Evolutionary conservation across 2,329 filamentous ascomycete species (phyloP), one percentile per base, ranked within the genome.

Genomic region (Cladosporium sp.): DNA sequence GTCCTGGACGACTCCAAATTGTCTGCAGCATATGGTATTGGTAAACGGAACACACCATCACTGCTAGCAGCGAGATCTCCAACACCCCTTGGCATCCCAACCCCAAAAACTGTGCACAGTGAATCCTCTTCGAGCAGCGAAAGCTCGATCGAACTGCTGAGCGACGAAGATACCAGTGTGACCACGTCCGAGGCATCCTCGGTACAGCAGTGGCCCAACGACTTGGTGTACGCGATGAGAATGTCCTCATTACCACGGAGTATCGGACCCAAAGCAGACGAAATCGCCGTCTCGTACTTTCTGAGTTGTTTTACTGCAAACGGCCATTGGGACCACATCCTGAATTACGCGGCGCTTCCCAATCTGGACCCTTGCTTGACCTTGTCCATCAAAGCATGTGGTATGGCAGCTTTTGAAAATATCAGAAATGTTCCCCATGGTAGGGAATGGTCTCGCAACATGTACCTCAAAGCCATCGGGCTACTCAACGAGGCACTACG

Each of bases 401-500:
- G 73, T 11, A 73, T 74, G 67, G 73, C 74, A 12, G 70, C 72
- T 2, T 49, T 75, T 26, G 68, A 73, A 65, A 76, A 76, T 59
- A 69, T 75, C 7, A 61, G 71, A 37, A 49, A 66, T 14, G 50
- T 73, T 2, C 64, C 60, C 5, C 59, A 66, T 55, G 73, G 73
- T 28, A 67, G 68, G 14, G 68, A 70, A 18, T 72, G 72, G 56
- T 71, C 71, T 10, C 65, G 70, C 28, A 65, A 65, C 18, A 62
- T 74, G 55, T 76, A 76, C 53, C 67, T 65, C 1, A 68, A 71
- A 46, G 77, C 77, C 11, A 64, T 78, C 5, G 67, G 72, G n/a
- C 66, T 76, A 37, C 69, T 78, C 10, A 78, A 78, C 65, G 59
- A 65, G 12, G 72, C 73, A 18, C 65, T 79, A 33, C 69, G 69